Evolutionary conservation across 2,329 filamentous ascomycete genomes (phyloP).

Genomic region (Pseudogymnoascus sp.): DNA sequence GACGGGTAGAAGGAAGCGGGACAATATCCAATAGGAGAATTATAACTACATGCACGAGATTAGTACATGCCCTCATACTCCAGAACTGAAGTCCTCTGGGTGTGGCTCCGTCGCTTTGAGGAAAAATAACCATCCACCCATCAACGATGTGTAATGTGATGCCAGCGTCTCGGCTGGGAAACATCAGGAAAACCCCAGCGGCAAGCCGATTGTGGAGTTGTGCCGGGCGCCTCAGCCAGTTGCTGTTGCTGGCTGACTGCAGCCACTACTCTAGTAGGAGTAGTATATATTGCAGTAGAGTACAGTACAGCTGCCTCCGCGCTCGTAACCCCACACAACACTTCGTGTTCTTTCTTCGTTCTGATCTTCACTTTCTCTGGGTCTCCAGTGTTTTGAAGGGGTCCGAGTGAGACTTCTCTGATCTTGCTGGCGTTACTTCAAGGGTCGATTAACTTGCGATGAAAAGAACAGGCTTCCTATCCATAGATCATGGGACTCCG

Average conservation of each 20-base stretch:
- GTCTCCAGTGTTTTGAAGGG: neutral
- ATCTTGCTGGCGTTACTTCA: too few relatives aligned
- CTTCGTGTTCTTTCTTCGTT: neutral
- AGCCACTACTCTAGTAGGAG: neutral
- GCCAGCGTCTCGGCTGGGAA: neutral
- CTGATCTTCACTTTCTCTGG: neutral
- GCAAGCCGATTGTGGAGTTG: neutral
- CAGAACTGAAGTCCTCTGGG: neutral
- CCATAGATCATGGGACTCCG: neutral
- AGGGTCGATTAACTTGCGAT: neutral
- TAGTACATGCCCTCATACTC: neutral
- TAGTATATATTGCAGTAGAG: neutral
- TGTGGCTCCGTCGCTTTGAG: neutral
- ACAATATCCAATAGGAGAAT: neutral
- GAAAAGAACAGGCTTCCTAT: neutral
- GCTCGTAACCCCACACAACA: neutral
- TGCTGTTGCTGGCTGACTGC: neutral
- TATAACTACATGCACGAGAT: neutral
- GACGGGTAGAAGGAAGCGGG: neutral
- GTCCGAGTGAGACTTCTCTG: neutral
- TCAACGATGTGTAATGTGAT: neutral
- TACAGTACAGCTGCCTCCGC: neutral
- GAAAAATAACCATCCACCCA: neutral
- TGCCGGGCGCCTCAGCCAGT: neutral
- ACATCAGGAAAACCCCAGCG: neutral